phyloP scores from a whole-genome alignment of 75 land plant genomes.

The Gnetum montanum region DNA sequence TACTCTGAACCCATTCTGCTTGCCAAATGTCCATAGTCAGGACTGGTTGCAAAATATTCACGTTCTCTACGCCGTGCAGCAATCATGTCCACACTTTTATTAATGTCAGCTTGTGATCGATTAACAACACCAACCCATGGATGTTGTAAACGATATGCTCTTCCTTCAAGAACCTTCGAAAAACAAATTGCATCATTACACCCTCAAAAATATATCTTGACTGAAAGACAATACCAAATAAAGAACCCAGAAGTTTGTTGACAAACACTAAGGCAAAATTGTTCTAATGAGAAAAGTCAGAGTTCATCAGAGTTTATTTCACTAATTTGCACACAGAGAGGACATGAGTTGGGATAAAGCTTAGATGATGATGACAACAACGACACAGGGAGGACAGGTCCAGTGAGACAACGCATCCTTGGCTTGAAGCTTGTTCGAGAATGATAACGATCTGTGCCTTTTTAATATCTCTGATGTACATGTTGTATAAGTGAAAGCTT shows the following conservation, averaged over 20 bases:
- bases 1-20: conserved; percentile 82
- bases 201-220: neutral
- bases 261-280: too few relatives aligned
- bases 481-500: too few relatives aligned
- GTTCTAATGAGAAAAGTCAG: neutral
- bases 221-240: neutral
- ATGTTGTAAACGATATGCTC: conserved; percentile 64
- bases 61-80: conserved; percentile 57
- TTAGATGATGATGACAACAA: too few relatives aligned
- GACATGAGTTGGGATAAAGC: too few relatives aligned
- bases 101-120: conserved; percentile 90
- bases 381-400: too few relatives aligned
- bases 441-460: too few relatives aligned
- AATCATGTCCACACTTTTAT: conserved; percentile 80
- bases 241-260: too few relatives aligned
- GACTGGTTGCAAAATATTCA: conserved; percentile 69
- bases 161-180: conserved; percentile 71
- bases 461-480: too few relatives aligned
- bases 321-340: too few relatives aligned
- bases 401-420: too few relatives aligned
- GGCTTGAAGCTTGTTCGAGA: too few relatives aligned
- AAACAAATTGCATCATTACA: neutral
- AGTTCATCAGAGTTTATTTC: too few relatives aligned
- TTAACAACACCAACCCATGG: conserved; percentile 93
- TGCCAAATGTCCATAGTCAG: conserved; percentile 70